Conservation (phyloP, 257 asterid species). For the Orobanche coerulescens region DNA sequence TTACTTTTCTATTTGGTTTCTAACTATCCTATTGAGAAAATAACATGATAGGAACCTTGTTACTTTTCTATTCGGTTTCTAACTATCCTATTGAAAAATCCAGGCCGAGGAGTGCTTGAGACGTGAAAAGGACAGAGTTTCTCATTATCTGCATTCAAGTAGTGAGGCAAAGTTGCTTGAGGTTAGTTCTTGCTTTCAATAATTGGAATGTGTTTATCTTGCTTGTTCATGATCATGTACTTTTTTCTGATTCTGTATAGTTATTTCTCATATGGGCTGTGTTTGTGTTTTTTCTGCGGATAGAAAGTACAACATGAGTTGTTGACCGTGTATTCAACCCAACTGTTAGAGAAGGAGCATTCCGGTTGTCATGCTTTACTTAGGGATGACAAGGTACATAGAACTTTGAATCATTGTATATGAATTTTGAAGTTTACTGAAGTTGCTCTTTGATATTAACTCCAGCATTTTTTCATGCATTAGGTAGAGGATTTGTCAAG, state of each 20-base stretch:
- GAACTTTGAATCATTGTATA: not conserved
- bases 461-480: conserved; percentile 5
- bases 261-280: not conserved
- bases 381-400: conserved; percentile 75
- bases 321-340: conserved; percentile 49
- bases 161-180: conserved; percentile 54
- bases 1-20: no score
- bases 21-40: no score
- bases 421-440: not conserved
- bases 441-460: conserved; percentile 14
- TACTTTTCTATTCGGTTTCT: not conserved
- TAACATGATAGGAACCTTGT: no score
- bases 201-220: not conserved
- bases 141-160: conserved; percentile 52
- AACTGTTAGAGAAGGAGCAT: conserved; percentile 78
- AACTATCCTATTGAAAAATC: conserved; percentile 7
- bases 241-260: not conserved
- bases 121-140: conserved; percentile 47
- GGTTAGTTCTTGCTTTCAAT: conserved; percentile 33
- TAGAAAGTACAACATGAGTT: conserved; percentile 60
- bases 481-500: conserved; percentile 54
- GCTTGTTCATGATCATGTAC: not conserved
- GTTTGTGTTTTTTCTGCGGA: not conserved
- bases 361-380: conserved; percentile 94
- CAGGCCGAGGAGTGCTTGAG: conserved; percentile 58